Base-by-base conservation (phyloP, 768 basidiomycete species). In the Podaxis rugospora region DNA sequence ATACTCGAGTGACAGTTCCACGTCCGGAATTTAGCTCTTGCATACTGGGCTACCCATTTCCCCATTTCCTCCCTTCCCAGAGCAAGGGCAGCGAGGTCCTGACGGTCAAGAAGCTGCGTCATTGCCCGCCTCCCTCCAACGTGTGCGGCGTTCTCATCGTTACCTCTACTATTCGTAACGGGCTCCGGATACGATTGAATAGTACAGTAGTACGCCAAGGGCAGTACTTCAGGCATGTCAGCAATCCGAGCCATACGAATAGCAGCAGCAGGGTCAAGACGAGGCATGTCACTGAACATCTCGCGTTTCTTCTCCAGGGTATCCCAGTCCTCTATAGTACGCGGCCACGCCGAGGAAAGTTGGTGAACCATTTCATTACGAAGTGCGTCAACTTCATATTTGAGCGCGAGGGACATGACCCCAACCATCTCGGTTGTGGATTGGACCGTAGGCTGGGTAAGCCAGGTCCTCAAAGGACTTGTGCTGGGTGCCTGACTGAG, bases 381-480 rank as follows among this genome's bases (percentile, higher is more conserved):
- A 23, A 63, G 63, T 6, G 54, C 37, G 11, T 55, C 47, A 32
- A 60, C 36, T n/a, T 63, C 63, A 32, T 63, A 63, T 37, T 63
- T 60, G 50, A 59, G 57, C 14, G 57, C 57, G 7, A 59, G n/a
- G 6, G 32, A 47, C 50, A 59, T 28, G 39, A 40, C 50, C 50
- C 57, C 57, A 13, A 59, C 57, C 50, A 59, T 59, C 39, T 59
- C 57, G 39, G 51, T 42, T 3, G 50, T 51, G 23, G 57, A 51
- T 23, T 59, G 50, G 16, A 32, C 25, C 23, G 57, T 42, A n/a
- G 57, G 50, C 14, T 59, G 57, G 0, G 57, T 59, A 27, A 59
- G 57, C 57, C 57, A 59, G 6, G 36, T 42, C 39, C 51, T 59
- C 25, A 59, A 28, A 3, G 57, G 57, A 23, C 57, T 59, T n/a